Percentiles rank a stretch among this genome's conserved stretches.
phyloP scores from a whole-genome alignment of 2,329 filamentous ascomycete species.

The Diaporthe capsici region DNA sequence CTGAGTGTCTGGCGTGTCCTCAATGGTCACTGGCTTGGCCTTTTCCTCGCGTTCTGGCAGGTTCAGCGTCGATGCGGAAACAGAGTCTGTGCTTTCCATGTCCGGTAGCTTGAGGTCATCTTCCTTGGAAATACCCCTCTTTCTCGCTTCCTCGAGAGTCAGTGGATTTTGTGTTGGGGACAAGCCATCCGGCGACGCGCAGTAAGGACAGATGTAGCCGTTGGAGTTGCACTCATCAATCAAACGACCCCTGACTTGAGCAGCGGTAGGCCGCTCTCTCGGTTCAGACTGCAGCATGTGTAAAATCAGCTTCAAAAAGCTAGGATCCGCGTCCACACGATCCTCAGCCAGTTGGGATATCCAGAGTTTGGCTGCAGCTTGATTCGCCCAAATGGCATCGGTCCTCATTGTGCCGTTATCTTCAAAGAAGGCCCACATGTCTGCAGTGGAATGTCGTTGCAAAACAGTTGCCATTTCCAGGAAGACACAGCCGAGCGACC shows the following conservation, averaged over 20 bases:
- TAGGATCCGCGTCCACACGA: neutral
- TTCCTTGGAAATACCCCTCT: neutral
- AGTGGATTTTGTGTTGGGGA: neutral
- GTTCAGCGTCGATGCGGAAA: neutral
- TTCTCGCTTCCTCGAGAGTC: neutral
- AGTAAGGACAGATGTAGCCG: conserved; percentile 2
- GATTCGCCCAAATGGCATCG: neutral
- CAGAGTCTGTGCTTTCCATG: neutral
- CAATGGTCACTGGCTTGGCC: neutral
- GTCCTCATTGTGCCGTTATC: neutral
- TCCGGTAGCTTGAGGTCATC: neutral
- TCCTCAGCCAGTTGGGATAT: neutral
- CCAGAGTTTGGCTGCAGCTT: neutral
- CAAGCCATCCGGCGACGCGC: neutral
- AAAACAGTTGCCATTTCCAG: conserved; percentile 6
- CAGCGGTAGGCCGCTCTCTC: neutral
- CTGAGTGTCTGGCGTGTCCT: neutral
- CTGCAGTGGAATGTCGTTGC: neutral
- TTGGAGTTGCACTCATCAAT: neutral
- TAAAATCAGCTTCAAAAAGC: neutral
- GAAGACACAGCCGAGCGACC: conserved; percentile 14
- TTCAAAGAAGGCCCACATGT: conserved; percentile 5
- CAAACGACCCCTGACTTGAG: neutral
- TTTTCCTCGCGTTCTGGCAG: neutral
- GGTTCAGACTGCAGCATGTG: neutral